A percentile compares a stretch with the other conserved stretches of the same genome.
phyloP scores from a whole-genome alignment of 257 asterid genomes.

The Primulina tabacum region DNA sequence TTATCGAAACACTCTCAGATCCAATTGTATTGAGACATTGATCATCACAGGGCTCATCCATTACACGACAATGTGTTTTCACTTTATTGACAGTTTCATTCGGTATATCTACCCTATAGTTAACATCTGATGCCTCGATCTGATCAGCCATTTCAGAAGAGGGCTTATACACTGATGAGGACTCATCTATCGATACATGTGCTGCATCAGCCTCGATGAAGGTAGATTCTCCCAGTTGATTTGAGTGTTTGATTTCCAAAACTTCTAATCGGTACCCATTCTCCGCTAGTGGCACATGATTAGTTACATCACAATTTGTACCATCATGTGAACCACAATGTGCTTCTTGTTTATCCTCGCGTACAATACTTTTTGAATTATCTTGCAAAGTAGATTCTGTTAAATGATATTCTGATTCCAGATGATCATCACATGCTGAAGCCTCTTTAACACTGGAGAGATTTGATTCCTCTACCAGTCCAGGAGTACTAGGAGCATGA shows the following conservation, averaged over 20 bases:
- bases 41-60: conserved; percentile 27
- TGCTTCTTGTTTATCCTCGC: conserved; percentile 36
- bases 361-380: conserved; percentile 30
- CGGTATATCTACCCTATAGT: conserved; percentile 28
- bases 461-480: conserved; percentile 75
- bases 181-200: conserved; percentile 28
- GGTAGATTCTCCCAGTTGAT: conserved; percentile 32
- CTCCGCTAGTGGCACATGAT: conserved; percentile 32
- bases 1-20: conserved; percentile 24
- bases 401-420: conserved; percentile 63
- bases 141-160: conserved; percentile 32
- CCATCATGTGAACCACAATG: conserved; percentile 36
- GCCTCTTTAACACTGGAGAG: conserved; percentile 71
- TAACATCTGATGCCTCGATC: conserved; percentile 36
- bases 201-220: conserved; percentile 26
- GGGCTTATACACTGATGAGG: conserved; percentile 32
- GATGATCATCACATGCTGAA: conserved; percentile 79
- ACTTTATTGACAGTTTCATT: conserved; percentile 29
- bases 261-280: conserved; percentile 40
- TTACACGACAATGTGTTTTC: conserved; percentile 23
- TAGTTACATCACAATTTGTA: conserved; percentile 37
- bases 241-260: conserved; percentile 32
- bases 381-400: conserved; percentile 37
- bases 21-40: conserved; percentile 32
- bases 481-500: conserved; percentile 95